Percentiles rank a stretch among this genome's conserved stretches.
Conservation (phyloP, 352 stramenopile species). For the Globisporangium nodosum region DNA sequence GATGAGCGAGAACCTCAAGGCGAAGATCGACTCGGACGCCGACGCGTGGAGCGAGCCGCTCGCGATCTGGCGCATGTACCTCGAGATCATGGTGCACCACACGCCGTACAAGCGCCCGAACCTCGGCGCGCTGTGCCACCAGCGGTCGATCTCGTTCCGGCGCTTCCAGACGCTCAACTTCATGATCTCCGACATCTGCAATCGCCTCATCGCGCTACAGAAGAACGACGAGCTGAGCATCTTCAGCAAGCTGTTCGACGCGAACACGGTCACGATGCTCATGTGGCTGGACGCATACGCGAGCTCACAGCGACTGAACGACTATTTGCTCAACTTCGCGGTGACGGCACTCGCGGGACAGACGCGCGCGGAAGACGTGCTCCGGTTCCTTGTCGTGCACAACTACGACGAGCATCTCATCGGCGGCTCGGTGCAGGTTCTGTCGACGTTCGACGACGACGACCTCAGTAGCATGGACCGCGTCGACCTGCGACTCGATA, state of each 20-base stretch:
- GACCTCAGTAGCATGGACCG: conserved; percentile 41
- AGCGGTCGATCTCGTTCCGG: conserved; percentile 52
- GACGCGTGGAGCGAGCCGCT: conserved; percentile 76
- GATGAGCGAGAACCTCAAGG: conserved; percentile 69
- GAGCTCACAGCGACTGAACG: conserved; percentile 50
- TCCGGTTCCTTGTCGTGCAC: conserved; percentile 71
- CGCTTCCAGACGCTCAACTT: conserved; percentile 76
- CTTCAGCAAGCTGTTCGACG: conserved; percentile 38
- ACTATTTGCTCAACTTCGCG: conserved; percentile 41
- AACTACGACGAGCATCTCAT: conserved; percentile 77
- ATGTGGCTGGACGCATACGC: conserved; percentile 51
- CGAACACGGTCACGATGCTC: conserved; percentile 43
- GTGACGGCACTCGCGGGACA: conserved; percentile 24
- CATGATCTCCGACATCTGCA: conserved; percentile 72
- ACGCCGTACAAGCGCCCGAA: conserved; percentile 35
- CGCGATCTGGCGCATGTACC: conserved; percentile 67
- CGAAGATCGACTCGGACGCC: conserved; percentile 59
- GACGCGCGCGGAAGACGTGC: conserved; percentile 29
- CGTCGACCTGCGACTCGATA: conserved; percentile 49
- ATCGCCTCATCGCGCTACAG: conserved; percentile 45
- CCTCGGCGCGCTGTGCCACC: conserved; percentile 34
- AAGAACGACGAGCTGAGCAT: conserved; percentile 22
- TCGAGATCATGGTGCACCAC: conserved; percentile 43
- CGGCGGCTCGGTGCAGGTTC: conserved; percentile 21
- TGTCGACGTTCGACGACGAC: conserved; percentile 35